Conservation (phyloP, 2,329 filamentous ascomycete genomes). For the Ophiostoma fasciatum region DNA sequence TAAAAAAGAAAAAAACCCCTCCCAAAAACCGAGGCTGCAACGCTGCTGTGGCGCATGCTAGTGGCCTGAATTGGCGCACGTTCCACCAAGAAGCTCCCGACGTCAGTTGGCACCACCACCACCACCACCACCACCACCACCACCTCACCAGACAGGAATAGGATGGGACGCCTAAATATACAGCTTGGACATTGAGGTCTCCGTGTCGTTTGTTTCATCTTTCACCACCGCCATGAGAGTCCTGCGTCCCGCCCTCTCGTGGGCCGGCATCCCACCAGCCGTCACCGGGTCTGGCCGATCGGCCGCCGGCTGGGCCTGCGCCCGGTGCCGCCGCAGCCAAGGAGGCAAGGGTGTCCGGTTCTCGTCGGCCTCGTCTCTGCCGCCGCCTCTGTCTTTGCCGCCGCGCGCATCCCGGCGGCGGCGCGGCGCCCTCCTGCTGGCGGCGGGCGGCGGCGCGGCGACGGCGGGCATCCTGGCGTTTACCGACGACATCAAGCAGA, state of each 20-base stretch:
- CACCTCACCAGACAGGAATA: too few species aligned
- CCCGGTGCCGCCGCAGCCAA: slow-evolving; percentile 7
- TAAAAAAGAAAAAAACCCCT: not conserved
- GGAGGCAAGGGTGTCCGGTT: not conserved
- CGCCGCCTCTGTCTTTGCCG: too few species aligned
- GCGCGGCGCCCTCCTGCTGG: slow-evolving; percentile 26
- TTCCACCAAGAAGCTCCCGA: not conserved
- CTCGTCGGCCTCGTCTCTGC: slow-evolving; percentile 1
- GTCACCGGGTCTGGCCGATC: not conserved
- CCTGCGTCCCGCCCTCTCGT: not conserved
- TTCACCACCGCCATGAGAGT: too few species aligned
- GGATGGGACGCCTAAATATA: too few species aligned
- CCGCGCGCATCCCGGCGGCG: slow-evolving; percentile 3
- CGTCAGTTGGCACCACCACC: too few species aligned
- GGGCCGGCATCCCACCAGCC: not conserved
- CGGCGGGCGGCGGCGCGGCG: slow-evolving; percentile 32
- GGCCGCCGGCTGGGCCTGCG: slow-evolving; percentile 10
- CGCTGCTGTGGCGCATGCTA: too few species aligned
- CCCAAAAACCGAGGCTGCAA: slow-evolving; percentile 2
- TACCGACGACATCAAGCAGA: slow-evolving; percentile 57
- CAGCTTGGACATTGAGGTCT: too few species aligned
- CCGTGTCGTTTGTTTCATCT: too few species aligned
- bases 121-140: too few species aligned
- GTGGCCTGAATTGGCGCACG: too few species aligned
- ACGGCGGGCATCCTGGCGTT: slow-evolving; percentile 36